A percentile compares a stretch with the other conserved stretches of the same genome.
These are phyloP conservation scores for Brasilioporus rufonigricans DNA, from an alignment of 768 basidiomycete genomes.

Conservation along the genomic window DNA sequence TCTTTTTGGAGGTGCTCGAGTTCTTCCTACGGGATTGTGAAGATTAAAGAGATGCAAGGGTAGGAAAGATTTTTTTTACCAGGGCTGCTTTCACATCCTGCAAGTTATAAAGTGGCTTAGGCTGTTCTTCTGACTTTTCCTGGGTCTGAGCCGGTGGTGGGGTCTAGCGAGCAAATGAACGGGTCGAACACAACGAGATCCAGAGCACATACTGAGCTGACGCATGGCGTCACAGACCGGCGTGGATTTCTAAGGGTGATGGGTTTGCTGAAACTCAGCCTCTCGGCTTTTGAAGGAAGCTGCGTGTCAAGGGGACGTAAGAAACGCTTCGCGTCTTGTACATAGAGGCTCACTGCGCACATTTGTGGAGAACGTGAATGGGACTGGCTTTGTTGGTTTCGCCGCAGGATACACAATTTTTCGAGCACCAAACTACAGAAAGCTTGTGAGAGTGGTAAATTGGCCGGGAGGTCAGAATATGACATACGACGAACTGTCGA, in stretches of 20 bases:
- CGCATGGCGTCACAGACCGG: neutral
- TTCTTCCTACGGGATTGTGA: neutral
- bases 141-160: neutral
- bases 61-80: neutral
- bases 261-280: neutral
- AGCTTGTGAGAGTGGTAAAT: neutral
- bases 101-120: too few relatives aligned
- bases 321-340: neutral
- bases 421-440: slow-evolving; percentile 7
- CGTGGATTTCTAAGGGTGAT: neutral
- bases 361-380: slow-evolving; percentile 8
- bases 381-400: neutral
- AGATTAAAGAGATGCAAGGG: neutral
- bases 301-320: neutral
- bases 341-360: neutral
- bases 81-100: slow-evolving; percentile 3
- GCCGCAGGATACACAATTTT: neutral
- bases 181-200: neutral
- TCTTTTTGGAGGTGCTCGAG: slow-evolving; percentile 7
- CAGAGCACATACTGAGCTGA: neutral
- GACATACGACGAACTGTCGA: too few relatives aligned
- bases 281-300: neutral
- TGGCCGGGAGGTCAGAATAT: neutral
- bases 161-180: neutral
- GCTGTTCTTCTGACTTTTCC: neutral